Base-by-base conservation (phyloP, 345 rosid species). In the Eucalyptus paniculata region DNA sequence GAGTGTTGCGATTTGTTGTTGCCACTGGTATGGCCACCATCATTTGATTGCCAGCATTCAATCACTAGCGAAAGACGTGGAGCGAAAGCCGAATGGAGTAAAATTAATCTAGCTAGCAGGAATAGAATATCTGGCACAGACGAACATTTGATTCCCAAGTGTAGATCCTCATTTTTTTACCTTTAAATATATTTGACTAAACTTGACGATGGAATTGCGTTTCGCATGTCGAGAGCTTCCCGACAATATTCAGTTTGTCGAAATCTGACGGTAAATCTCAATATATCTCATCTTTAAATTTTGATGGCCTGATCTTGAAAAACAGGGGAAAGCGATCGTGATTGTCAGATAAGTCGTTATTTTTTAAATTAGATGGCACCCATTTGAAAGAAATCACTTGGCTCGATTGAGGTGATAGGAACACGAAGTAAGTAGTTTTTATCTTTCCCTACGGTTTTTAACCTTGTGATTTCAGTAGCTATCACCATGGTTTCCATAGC, bases 301-400 rank as follows among this genome's bases (percentile, higher is more conserved):
- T 69, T 34, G 24, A 69, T 69, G 5, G 24, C 37, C 0, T 11
- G 21, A 8, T 32, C 8, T 0, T 60, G 69, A 30, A 60, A 60
- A 28, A 6, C 2, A 60, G 4, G 69, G 6, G 69, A 56, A 56
- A 24, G 30, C 30, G 12, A 21, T 56, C 0, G 2, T 9, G 62
- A 24, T 56, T 2, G 28, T 0, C 30, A 0, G 1, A 56, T 56
- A 23, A 0, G 0, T 60, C 8, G 0, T 28, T 28, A 13, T 60
- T 60, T 60, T 60, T 28, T 2, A 28, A 13, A 60, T 28, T 0
- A 60, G 4, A 60, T 60, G 69, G 69, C 69, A 3, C 32, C 69
- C 17, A 60, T 60, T 13, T 28, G 69, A 60, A 28, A 60, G 69
- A 60, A 60, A 60, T 60, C 32, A 28, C 69, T 56, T 56, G 13